A percentile compares a stretch with the other conserved stretches of the same genome.
Conservation (phyloP, 129 eudicot genomes). For the Smallanthus sonchifolius region DNA sequence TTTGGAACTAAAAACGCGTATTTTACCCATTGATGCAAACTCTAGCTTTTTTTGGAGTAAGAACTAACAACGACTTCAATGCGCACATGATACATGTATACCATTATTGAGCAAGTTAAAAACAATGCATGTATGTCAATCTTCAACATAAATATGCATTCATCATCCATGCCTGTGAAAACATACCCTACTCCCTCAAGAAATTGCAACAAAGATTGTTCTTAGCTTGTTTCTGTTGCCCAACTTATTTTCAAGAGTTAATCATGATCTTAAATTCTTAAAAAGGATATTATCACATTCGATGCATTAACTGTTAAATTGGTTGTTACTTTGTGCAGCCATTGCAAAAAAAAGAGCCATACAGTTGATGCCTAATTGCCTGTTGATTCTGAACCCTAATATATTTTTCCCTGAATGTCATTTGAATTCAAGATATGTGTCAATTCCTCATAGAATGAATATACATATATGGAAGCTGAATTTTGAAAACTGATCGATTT, state of each 20-base stretch:
- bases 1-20: background rate
- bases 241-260: background rate
- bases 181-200: background rate
- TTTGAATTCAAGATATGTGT: too few relatives aligned
- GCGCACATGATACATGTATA: background rate
- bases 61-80: background rate
- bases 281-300: too few relatives aligned
- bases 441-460: too few relatives aligned
- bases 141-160: background rate
- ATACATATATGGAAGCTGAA: background rate
- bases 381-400: background rate
- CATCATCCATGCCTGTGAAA: background rate
- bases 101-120: background rate
- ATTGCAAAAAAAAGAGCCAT: background rate
- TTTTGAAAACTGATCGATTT: background rate
- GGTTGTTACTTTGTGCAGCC: background rate
- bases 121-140: background rate
- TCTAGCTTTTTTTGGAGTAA: background rate
- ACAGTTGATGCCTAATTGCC: background rate
- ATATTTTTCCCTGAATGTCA: too few relatives aligned
- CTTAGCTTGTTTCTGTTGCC: background rate
- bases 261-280: background rate
- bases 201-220: background rate
- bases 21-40: background rate
- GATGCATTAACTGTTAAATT: too few relatives aligned